Evolutionary conservation across 1,284 basidiomycete species (phyloP), one percentile per base, ranked within the genome.

Genomic region (Singerocomus rubriflavus): DNA sequence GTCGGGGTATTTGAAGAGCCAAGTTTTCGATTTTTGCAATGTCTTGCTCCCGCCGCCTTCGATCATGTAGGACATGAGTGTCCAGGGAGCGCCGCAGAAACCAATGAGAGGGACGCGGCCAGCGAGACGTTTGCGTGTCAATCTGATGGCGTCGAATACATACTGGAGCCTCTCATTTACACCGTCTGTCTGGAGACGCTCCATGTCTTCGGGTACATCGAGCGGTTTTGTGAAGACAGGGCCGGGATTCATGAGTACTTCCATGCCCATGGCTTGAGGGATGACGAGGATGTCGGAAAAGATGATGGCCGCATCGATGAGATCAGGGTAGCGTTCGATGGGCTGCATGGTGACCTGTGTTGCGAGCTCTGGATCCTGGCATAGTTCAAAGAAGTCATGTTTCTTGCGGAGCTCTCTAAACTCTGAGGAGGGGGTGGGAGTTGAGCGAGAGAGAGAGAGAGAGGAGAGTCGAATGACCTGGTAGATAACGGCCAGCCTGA

Each of bases 271-370:
- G 16, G 94, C 94, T 68, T 98, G 93, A 0, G 94, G 95, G 48
- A 98, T 78, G 69, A 98, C 94, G 58, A 98, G 86, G 70, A 98
- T 95, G 70, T 97, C 94, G 63, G 85, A 91, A 76, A 98, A 98
- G 71, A 98, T 97, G 73, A 98, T 98, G 44, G 91, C 81, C 13
- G 93, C 94, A 71, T 98, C 95, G 60, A 98, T 72, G 32, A 92
- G 78, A 43, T 85, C 90, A 8, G 82, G 69, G 71, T 90, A 98
- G 41, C 93, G 83, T 54, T 85, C 82, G 64, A 97, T 91, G 43
- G 95, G 95, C 70, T 98, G 94, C 36, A 97, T 71, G 5, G 94
- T 98, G 62, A 98, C 77, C 66, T 93, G 83, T 36, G 79, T 84
- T 11, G 94, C 93, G 51, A 98, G 81, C 33, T 77, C 77, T 21